These are phyloP conservation scores for Kalmusia sp. DNA, from an alignment of 2,329 filamentous ascomycete genomes.

Conservation along the genomic window DNA sequence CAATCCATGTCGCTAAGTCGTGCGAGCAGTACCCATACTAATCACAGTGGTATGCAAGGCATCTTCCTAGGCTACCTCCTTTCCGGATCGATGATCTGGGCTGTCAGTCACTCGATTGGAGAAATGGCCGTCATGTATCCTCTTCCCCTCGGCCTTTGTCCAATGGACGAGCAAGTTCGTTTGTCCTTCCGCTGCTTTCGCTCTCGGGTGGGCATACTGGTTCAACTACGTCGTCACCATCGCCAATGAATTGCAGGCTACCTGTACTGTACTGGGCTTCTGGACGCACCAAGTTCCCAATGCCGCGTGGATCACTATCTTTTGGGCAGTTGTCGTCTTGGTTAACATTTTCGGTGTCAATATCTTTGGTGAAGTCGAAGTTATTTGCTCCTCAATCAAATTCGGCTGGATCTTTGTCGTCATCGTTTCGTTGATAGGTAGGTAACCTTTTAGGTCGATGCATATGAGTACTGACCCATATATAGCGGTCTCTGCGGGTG, in stretches of 20 bases:
- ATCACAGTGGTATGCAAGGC: not conserved
- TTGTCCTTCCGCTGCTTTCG: conserved; percentile 52
- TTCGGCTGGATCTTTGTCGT: conserved; percentile 58
- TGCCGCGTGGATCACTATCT: conserved; percentile 55
- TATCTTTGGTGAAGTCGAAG: conserved; percentile 56
- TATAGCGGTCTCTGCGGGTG: conserved; percentile 53
- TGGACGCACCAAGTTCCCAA: conserved; percentile 54
- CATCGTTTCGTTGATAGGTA: conserved; percentile 52
- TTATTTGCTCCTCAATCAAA: conserved; percentile 53
- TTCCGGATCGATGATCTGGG: conserved; percentile 50
- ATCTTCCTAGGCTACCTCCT: conserved; percentile 56
- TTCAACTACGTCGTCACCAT: conserved; percentile 55
- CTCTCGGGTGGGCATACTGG: conserved; percentile 58
- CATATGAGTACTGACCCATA: not conserved
- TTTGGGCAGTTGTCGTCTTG: conserved; percentile 48
- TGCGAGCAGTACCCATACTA: not conserved
- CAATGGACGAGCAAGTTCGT: conserved; percentile 56
- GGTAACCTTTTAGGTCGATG: not conserved
- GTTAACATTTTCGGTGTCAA: conserved; percentile 53
- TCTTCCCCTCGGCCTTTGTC: conserved; percentile 54
- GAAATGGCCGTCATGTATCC: conserved; percentile 58
- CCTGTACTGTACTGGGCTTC: conserved; percentile 52
- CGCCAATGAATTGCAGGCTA: conserved; percentile 47
- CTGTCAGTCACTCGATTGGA: conserved; percentile 55
- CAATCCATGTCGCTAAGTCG: not conserved